These are phyloP conservation scores for Pyrenopolyporus hunteri DNA, from an alignment of 495 filamentous ascomycete genomes.

Conservation along the genomic window DNA sequence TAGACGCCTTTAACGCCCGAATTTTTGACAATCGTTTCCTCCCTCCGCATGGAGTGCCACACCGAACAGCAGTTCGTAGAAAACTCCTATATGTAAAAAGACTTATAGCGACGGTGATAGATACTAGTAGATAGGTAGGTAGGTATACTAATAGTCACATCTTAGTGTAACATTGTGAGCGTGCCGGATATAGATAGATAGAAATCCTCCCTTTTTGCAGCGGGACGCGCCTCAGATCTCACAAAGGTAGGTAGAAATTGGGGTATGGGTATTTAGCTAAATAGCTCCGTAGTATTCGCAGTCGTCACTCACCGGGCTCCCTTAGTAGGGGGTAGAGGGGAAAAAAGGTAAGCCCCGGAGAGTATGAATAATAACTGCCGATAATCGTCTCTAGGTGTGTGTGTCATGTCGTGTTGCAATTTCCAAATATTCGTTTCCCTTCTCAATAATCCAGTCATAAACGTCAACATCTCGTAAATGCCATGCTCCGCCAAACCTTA, in stretches of 20 bases:
- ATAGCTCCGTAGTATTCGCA: conserved; percentile 11
- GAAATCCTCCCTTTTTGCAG: conserved; percentile 12
- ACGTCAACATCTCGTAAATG: conserved; percentile 26
- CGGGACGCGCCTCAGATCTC: conserved; percentile 13
- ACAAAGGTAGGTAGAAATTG: not conserved
- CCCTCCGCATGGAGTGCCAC: conserved; percentile 3
- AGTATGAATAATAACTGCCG: not conserved
- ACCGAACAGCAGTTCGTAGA: conserved; percentile 3
- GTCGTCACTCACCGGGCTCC: conserved; percentile 1
- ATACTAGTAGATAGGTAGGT: no score
- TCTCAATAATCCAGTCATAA: conserved; percentile 25
- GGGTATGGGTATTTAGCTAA: conserved; percentile 31
- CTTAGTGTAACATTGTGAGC: conserved; percentile 6
- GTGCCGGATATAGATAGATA: not conserved
- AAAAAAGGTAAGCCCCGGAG: conserved; percentile 3
- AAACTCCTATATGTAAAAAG: conserved; percentile 26
- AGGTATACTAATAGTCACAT: no score
- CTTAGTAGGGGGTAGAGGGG: not conserved
- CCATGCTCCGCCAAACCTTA: conserved; percentile 29
- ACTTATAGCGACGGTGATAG: conserved; percentile 12
- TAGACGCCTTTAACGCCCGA: conserved; percentile 12
- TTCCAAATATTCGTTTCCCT: conserved; percentile 33
- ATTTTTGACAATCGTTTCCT: conserved; percentile 13
- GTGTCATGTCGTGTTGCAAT: conserved; percentile 31
- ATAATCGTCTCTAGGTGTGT: conserved; percentile 9